Base-by-base conservation (phyloP, 495 filamentous ascomycete species). In the Penicillium steckii region DNA sequence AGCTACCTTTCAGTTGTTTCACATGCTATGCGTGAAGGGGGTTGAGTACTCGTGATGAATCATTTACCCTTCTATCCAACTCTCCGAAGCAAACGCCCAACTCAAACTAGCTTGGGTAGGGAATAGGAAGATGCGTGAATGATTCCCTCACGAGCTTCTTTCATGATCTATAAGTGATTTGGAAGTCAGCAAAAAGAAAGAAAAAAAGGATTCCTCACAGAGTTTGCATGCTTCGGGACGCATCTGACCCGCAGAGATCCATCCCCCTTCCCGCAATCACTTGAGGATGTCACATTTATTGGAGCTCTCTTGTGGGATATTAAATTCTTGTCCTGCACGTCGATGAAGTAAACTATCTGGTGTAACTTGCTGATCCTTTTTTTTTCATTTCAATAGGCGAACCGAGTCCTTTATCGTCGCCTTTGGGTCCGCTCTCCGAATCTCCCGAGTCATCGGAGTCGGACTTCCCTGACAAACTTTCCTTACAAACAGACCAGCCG, bases 381-480 rank as follows among this genome's bases (percentile, higher is more conserved):
- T 33, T 23, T 52, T 48, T n/a, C n/a, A n/a, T n/a, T n/a, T n/a
- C n/a, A n/a, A n/a, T 49, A 77, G 72, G 67, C 58, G 72, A 76
- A 64, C 66, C 67, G 53, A 77, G 74, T 72, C 74, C 74, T 53
- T 58, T 75, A 46, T 75, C 74, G 59, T 77, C 74, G 55, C 74
- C 72, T 21, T 60, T 75, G 62, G 65, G 68, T 43, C 66, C 66
- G 40, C 65, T 75, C 27, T 72, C 72, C 52, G 65, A 69, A 53
- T 77, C 72, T 18, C 71, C 74, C 41, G 66, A 72, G 60, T 62
- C 62, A 21, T 62, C 63, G 24, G 66, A 70, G 52, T 60, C 66
- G 33, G 68, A 57, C 25, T 72, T 88, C 46, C 69, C n/a, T n/a
- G n/a, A 84, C 83, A 86, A 84, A 60, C 77, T 89, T 47, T 66